Percentiles rank a stretch among this genome's conserved stretches.
Conservation (phyloP, 768 basidiomycete species). For the Lentinus tigrinus region DNA sequence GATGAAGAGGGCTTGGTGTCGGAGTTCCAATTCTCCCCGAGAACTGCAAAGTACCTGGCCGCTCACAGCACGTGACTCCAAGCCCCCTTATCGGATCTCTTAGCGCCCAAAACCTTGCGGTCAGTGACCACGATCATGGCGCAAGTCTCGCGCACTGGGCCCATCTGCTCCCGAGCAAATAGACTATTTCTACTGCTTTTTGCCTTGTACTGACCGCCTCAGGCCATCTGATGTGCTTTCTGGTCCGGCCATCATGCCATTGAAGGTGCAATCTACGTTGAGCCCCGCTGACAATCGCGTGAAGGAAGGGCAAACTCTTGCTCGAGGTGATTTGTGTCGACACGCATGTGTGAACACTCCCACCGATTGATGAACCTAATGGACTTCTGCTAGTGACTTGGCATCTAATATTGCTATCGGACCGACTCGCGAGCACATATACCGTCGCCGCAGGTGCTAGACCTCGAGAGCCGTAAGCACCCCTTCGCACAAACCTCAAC, state of each 20-base stretch:
- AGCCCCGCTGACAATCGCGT: too few relatives aligned
- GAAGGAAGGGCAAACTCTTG: too few relatives aligned
- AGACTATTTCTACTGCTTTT: background rate
- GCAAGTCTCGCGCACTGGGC: background rate
- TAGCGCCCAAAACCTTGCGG: background rate
- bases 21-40: constrained; percentile 21
- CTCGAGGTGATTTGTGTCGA: too few relatives aligned
- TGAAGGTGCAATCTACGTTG: too few relatives aligned
- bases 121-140: background rate
- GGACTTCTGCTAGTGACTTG: background rate
- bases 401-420: background rate
- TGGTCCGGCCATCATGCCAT: too few relatives aligned
- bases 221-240: too few relatives aligned
- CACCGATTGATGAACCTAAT: background rate
- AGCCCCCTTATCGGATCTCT: background rate
- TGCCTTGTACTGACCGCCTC: background rate
- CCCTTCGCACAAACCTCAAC: background rate
- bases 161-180: background rate
- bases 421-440: background rate
- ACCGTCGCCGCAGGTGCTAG: background rate
- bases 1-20: constrained; percentile 23
- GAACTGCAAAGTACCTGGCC: constrained; percentile 43
- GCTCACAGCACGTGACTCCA: constrained; percentile 21
- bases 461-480: background rate
- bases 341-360: background rate